Evolutionary conservation across 768 basidiomycete species (phyloP).

Genomic region (Dendrothele bispora): DNA sequence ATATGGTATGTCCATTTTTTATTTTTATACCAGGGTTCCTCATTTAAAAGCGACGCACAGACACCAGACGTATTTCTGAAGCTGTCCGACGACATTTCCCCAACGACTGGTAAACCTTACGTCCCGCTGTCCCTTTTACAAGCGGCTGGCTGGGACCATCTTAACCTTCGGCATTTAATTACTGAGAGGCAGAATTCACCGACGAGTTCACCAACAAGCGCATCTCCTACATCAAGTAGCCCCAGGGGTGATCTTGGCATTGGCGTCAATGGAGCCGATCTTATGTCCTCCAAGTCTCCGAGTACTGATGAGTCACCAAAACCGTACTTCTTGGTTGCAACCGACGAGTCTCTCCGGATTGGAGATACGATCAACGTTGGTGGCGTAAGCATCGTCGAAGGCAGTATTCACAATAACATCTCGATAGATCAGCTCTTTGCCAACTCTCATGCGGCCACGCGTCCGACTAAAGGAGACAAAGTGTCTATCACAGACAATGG

Average conservation of each 20-base stretch:
- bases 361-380: conserved; percentile 64
- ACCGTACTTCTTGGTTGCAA: conserved; percentile 63
- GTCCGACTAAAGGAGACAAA: conserved; percentile 3
- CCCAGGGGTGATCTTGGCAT: conserved; percentile 67
- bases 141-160: conserved; percentile 78
- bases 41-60: conserved; percentile 37
- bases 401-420: conserved; percentile 19
- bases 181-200: conserved; percentile 39
- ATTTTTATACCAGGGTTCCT: neutral
- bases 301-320: conserved; percentile 25
- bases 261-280: conserved; percentile 51
- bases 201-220: conserved; percentile 31
- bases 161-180: conserved; percentile 62
- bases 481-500: neutral
- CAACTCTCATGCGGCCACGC: conserved; percentile 18
- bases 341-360: conserved; percentile 70
- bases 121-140: conserved; percentile 70
- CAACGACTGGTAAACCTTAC: conserved; percentile 65
- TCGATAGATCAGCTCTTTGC: conserved; percentile 77
- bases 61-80: conserved; percentile 74
- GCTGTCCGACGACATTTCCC: conserved; percentile 76
- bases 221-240: conserved; percentile 24
- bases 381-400: conserved; percentile 30
- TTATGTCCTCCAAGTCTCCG: conserved; percentile 34
- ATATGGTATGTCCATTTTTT: conserved; percentile 60